Percentiles rank a stretch among this genome's conserved stretches.
phyloP scores from a whole-genome alignment of 768 basidiomycete genomes.

The Hysterangium stoloniferum region DNA sequence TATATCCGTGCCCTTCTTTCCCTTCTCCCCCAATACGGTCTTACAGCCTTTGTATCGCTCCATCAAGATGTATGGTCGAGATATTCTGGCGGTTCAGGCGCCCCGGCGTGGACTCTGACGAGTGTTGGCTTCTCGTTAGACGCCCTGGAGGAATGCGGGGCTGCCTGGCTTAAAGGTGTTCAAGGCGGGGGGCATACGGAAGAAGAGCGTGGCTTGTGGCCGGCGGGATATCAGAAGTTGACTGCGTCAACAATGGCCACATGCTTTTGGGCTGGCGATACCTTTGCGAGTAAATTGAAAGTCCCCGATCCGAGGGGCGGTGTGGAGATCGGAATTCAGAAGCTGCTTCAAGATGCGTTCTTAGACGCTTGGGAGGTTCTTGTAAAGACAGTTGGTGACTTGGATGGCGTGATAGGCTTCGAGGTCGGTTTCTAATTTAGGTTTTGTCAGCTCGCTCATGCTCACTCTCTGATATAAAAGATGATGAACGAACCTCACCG shows the following conservation, averaged over 20 bases:
- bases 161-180: constrained; percentile 82
- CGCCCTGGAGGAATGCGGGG: constrained; percentile 71
- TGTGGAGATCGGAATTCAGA: constrained; percentile 61
- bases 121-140: constrained; percentile 77
- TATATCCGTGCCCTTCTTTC: constrained; percentile 69
- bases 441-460: not conserved
- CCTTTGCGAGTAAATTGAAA: constrained; percentile 70
- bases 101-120: constrained; percentile 93
- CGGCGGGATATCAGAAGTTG: constrained; percentile 89
- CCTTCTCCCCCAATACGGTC: constrained; percentile 62
- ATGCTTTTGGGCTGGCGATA: constrained; percentile 88
- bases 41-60: constrained; percentile 67
- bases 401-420: constrained; percentile 81
- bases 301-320: constrained; percentile 35
- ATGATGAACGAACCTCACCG: constrained; percentile 93
- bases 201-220: constrained; percentile 82
- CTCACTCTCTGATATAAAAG: constrained; percentile 32
- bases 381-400: constrained; percentile 56
- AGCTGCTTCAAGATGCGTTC: constrained; percentile 77
- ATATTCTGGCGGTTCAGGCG: constrained; percentile 90
- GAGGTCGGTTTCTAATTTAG: constrained; percentile 47
- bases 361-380: constrained; percentile 69
- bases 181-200: constrained; percentile 68
- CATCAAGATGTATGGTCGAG: constrained; percentile 98
- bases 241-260: constrained; percentile 93